These are phyloP conservation scores for Chlamydomonas eustigma DNA, from an alignment of 139 green algal genomes.

Conservation along the genomic window DNA sequence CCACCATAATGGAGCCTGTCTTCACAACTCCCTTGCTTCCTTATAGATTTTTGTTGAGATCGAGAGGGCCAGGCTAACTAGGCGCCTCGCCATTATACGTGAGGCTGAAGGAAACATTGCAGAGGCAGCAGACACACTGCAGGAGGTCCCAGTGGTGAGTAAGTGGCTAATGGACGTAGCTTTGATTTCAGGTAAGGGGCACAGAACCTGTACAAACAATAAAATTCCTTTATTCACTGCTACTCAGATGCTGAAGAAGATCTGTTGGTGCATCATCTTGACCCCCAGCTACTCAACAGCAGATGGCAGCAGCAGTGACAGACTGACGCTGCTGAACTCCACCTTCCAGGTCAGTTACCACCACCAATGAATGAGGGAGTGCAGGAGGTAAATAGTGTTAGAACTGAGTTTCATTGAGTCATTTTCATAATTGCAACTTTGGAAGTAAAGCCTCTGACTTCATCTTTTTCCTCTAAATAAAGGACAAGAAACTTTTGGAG, in stretches of 20 bases:
- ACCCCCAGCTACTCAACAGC: conserved; percentile 63
- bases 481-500: conserved; percentile 77
- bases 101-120: conserved; percentile 89
- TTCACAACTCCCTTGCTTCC: too few relatives aligned
- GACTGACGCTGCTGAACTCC: conserved; percentile 73
- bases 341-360: conserved; percentile 36
- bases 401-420: too few relatives aligned
- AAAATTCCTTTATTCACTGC: too few relatives aligned
- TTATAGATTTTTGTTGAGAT: conserved; percentile 98
- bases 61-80: conserved; percentile 89
- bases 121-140: conserved; percentile 91
- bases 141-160: conserved; percentile 92
- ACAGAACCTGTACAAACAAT: too few relatives aligned
- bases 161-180: too few relatives aligned
- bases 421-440: too few relatives aligned
- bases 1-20: too few relatives aligned
- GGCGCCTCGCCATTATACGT: conserved; percentile 79
- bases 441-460: too few relatives aligned
- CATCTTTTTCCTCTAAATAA: neutral
- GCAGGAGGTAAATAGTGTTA: too few relatives aligned
- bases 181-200: too few relatives aligned
- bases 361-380: too few relatives aligned
- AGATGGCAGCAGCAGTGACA: conserved; percentile 66
- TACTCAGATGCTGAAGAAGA: conserved; percentile 69
- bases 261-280: conserved; percentile 85